Evolutionary conservation across 345 rosid genomes (phyloP).

Genomic region (Chamaenerion angustifolium): DNA sequence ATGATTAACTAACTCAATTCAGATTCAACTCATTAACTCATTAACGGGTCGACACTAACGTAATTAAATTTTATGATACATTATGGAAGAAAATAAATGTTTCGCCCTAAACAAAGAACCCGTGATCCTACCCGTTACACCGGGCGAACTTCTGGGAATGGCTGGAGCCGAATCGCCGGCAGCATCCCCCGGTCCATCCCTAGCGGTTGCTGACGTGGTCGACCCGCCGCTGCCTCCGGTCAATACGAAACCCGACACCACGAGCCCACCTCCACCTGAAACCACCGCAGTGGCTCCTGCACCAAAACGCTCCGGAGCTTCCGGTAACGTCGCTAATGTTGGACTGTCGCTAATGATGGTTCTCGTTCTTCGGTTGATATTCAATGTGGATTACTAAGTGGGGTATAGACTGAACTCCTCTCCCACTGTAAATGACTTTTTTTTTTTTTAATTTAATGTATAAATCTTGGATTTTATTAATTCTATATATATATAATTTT

Average conservation of each 20-base stretch:
- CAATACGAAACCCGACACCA: slow-evolving; percentile 6
- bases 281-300: slow-evolving; percentile 1
- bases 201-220: slow-evolving; percentile 33
- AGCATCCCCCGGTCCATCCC: slow-evolving; percentile 31
- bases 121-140: slow-evolving; percentile 36
- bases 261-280: slow-evolving; percentile 7
- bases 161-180: slow-evolving; percentile 18
- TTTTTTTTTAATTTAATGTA: too few relatives aligned
- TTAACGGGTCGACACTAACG: too few relatives aligned
- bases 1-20: too few relatives aligned
- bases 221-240: slow-evolving; percentile 82
- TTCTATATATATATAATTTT: too few relatives aligned
- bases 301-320: slow-evolving; percentile 15
- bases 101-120: slow-evolving; percentile 19
- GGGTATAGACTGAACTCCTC: background rate
- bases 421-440: background rate
- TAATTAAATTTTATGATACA: too few relatives aligned
- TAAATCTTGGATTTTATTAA: too few relatives aligned
- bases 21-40: too few relatives aligned
- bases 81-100: slow-evolving; percentile 48
- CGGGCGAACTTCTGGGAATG: slow-evolving; percentile 28
- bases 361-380: slow-evolving; percentile 17
- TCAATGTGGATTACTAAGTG: background rate
- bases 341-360: slow-evolving; percentile 23
- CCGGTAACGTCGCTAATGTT: slow-evolving; percentile 14